Evolutionary conservation across 371 early-diverging fungal genomes (phyloP).

Genomic region (Lichtheimia ramosa): DNA sequence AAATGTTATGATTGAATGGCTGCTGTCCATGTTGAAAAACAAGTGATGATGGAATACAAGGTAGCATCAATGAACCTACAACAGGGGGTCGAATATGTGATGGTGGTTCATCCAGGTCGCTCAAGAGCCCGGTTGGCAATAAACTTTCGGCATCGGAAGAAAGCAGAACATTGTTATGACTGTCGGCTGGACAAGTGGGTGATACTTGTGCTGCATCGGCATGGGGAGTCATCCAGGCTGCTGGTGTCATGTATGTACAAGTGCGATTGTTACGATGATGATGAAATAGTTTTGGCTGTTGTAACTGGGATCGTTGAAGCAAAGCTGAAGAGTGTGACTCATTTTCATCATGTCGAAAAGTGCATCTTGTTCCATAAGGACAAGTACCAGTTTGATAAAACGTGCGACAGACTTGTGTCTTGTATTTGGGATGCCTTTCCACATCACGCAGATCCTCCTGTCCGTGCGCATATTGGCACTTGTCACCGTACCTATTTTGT

Average conservation of each 20-base stretch:
- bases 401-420: conserved; percentile 88
- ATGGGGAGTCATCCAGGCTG: conserved; percentile 1
- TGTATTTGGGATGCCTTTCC: conserved; percentile 95
- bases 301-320: not conserved
- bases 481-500: conserved; percentile 71
- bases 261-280: not conserved
- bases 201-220: not conserved
- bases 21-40: not conserved
- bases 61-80: not conserved
- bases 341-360: conserved; percentile 80
- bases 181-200: not conserved
- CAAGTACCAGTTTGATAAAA: conserved; percentile 89
- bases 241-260: conserved; percentile 1
- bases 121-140: conserved; percentile 34
- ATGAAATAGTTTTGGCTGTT: not conserved
- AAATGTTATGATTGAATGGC: too few relatives aligned
- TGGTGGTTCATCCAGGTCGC: conserved; percentile 26
- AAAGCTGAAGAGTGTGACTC: not conserved
- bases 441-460: conserved; percentile 79
- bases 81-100: not conserved
- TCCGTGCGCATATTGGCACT: conserved; percentile 97
- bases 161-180: conserved; percentile 11
- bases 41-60: conserved; percentile 3
- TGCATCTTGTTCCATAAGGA: conserved; percentile 94
- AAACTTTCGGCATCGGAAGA: conserved; percentile 34